A percentile compares a stretch with the other conserved stretches of the same genome.
Conservation (phyloP, 192 early-diverging fungal species). For the Podila epicladia region DNA sequence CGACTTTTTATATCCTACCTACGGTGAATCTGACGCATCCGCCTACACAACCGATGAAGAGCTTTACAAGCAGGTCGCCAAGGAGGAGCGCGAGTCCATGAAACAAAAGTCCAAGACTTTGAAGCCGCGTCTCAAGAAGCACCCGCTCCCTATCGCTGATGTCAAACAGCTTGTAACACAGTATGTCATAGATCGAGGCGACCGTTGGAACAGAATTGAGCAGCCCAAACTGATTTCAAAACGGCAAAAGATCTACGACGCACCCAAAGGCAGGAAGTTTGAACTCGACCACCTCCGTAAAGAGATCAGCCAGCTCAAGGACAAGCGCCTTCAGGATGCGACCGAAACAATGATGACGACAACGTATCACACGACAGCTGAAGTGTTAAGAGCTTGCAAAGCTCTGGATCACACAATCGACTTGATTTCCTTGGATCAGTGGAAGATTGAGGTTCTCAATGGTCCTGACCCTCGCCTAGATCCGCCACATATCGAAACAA, state of each 20-base stretch:
- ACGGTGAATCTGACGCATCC: conserved; percentile 43
- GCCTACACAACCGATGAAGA: conserved; percentile 46
- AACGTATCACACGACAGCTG: conserved; percentile 9
- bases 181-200: conserved; percentile 6
- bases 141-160: neutral
- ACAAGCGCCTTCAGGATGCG: conserved; percentile 2
- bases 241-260: neutral
- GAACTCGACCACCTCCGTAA: neutral
- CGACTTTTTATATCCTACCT: conserved; percentile 20
- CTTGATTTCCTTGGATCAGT: conserved; percentile 2
- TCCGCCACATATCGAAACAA: neutral
- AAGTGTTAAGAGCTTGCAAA: conserved; percentile 21
- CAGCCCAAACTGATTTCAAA: neutral
- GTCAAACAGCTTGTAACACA: conserved; percentile 1
- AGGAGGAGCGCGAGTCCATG: conserved; percentile 15
- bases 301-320: neutral
- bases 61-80: conserved; percentile 27
- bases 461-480: neutral
- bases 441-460: conserved; percentile 13
- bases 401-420: conserved; percentile 26
- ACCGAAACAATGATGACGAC: conserved; percentile 12
- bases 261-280: neutral
- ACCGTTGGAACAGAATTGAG: neutral
- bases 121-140: neutral
- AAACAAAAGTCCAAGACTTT: neutral